phyloP scores from a whole-genome alignment of 2,329 filamentous ascomycete species.

The Trichoderma sp. region DNA sequence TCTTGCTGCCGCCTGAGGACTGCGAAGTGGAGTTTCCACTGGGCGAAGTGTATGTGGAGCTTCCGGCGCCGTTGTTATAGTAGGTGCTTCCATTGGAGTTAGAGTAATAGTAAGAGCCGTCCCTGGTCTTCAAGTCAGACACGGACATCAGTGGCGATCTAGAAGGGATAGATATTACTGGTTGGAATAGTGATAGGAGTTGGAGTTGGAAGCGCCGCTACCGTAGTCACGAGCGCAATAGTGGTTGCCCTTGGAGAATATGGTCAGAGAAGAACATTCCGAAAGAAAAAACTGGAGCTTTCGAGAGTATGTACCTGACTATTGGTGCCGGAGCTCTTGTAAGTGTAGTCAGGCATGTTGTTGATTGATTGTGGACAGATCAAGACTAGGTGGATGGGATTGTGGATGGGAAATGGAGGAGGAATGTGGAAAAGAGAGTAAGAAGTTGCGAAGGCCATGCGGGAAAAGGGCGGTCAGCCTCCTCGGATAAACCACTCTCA shows the following conservation, averaged over 20 bases:
- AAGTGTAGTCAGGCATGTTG: slow-evolving; percentile 35
- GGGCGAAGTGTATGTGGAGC: slow-evolving; percentile 60
- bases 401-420: not conserved
- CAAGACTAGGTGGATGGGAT: not conserved
- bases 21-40: slow-evolving; percentile 34
- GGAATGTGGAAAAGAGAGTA: not conserved
- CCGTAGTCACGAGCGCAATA: slow-evolving; percentile 66
- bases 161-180: slow-evolving; percentile 37
- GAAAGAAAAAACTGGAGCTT: not conserved
- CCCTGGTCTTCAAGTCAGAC: slow-evolving; percentile 31
- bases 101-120: slow-evolving; percentile 72
- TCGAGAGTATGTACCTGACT: slow-evolving; percentile 47
- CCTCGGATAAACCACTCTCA: not conserved
- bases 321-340: slow-evolving; percentile 60
- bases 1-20: slow-evolving; percentile 17
- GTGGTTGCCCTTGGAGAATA: slow-evolving; percentile 59
- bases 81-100: slow-evolving; percentile 69
- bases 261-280: not conserved
- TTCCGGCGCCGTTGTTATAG: slow-evolving; percentile 59
- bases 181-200: slow-evolving; percentile 69
- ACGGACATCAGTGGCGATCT: not conserved
- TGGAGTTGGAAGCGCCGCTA: slow-evolving; percentile 51
- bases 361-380: not conserved
- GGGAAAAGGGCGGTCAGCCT: not conserved
- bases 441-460: not conserved